These are phyloP conservation scores for Saturnispora zaruensis DNA, from an alignment of 805 yeast genomes.

Conservation along the genomic window DNA sequence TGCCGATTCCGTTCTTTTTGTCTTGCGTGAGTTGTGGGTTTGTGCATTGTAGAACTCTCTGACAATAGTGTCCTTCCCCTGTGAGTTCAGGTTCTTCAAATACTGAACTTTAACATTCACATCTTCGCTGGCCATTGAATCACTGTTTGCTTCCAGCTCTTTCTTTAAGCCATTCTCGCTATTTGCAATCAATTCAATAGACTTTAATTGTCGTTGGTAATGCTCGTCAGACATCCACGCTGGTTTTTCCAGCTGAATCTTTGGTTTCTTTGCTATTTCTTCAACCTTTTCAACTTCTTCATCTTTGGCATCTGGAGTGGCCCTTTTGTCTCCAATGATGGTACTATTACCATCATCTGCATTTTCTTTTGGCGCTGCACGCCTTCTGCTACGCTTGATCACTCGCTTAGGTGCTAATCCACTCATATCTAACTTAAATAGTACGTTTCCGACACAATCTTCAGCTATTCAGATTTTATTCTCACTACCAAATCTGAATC, in stretches of 20 bases:
- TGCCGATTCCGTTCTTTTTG: conserved; percentile 64
- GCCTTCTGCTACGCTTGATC: conserved; percentile 6
- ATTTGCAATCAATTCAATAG: conserved; percentile 12
- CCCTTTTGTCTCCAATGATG: neutral
- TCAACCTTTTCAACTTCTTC: neutral
- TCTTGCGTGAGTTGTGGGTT: conserved; percentile 56
- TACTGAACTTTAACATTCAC: conserved; percentile 17
- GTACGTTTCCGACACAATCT: neutral
- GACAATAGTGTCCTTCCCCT: conserved; percentile 53
- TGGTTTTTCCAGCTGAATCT: conserved; percentile 19
- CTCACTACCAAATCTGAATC: neutral
- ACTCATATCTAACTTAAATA: neutral
- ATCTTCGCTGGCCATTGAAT: conserved; percentile 16
- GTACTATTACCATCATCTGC: neutral
- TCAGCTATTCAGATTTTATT: neutral
- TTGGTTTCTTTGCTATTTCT: conserved; percentile 2
- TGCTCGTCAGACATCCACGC: conserved; percentile 30
- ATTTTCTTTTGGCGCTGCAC: neutral
- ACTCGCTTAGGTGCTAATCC: conserved; percentile 6
- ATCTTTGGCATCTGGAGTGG: neutral
- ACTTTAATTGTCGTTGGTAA: conserved; percentile 17
- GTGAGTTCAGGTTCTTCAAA: conserved; percentile 30
- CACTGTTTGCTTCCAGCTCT: conserved; percentile 18
- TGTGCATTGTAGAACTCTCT: conserved; percentile 80
- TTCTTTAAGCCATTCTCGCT: neutral